Base-by-base conservation (phyloP, 2,329 filamentous ascomycete species). In the Metarhizium album region DNA sequence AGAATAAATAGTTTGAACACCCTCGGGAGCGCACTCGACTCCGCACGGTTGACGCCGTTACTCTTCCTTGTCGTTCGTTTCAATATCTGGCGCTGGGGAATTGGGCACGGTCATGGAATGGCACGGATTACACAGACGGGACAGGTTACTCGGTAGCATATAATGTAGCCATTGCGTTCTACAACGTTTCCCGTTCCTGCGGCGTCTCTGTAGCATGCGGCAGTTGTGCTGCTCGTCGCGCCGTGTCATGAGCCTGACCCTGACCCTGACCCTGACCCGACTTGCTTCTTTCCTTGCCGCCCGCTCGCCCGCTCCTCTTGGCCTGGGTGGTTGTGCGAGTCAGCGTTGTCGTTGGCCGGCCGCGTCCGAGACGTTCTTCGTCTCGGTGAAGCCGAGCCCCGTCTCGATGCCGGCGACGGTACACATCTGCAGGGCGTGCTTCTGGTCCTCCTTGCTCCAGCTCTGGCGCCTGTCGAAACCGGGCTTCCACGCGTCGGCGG, bases 381-480 rank as follows among this genome's bases (percentile, higher is more conserved):
- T 53, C 66, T 75, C 72, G 31, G 63, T 70, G 51, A 75, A 76
- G 0, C 73, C 72, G 7, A 67, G 65, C 2, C 65, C 66, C 1
- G 63, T 61, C 59, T 64, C 58, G 51, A 66, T 64, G 33, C 59
- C 60, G 2, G 59, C 62, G 29, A 74, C 65, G 50, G 60, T 64
- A 45, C 62, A 64, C 73, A 77, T 74, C 58, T 78, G 74, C 63
- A 75, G 58, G 49, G 65, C 65, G 54, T 71, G 76, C 62, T 78
- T 78, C 62, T 70, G 70, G 60, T 79, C 77, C 63, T 82, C 73
- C 35, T 68, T 66, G 58, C 67, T 72, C 68, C 73, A 81, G 64
- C 75, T 78, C 60, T 74, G 73, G 45, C 74, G 71, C 9, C 72
- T 68, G 56, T 70, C 63, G 49, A 70, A 57, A 18, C 59, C 57